A percentile compares a stretch with the other conserved stretches of the same genome.
Evolutionary conservation across 1,284 basidiomycete species (phyloP).

Genomic region (Schizophyllum amplum): DNA sequence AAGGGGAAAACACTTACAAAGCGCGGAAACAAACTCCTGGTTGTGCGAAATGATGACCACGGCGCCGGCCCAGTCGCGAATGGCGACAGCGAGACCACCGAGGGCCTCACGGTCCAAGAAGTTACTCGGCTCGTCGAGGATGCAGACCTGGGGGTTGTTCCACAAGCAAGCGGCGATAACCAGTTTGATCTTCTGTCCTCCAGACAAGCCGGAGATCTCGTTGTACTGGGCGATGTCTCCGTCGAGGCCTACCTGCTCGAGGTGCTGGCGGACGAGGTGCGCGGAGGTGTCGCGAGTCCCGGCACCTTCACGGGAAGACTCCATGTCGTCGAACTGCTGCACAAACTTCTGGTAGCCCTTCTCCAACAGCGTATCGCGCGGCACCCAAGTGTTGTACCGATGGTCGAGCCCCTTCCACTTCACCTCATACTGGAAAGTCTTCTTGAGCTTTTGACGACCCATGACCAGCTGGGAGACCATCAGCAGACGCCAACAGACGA

Average conservation of each 20-base stretch:
- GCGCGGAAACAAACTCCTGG: constrained; percentile 81
- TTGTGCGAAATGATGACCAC: constrained; percentile 98
- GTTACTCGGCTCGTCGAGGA: constrained; percentile 95
- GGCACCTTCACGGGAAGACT: constrained; percentile 90
- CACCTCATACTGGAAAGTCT: constrained; percentile 91
- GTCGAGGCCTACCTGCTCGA: constrained; percentile 93
- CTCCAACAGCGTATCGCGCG: constrained; percentile 81
- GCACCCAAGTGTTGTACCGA: constrained; percentile 90
- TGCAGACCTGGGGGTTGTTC: constrained; percentile 87
- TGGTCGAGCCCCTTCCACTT: constrained; percentile 96
- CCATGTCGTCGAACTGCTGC: constrained; percentile 95
- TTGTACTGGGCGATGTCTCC: constrained; percentile 98
- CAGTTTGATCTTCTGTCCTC: constrained; percentile 97
- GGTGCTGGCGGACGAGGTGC: constrained; percentile 77
- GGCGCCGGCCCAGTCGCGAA: constrained; percentile 94
- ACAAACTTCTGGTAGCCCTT: constrained; percentile 92
- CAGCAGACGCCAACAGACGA: background rate
- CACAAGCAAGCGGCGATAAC: constrained; percentile 93
- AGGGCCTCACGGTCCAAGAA: constrained; percentile 89
- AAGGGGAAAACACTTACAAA: constrained; percentile 50
- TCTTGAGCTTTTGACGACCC: constrained; percentile 97
- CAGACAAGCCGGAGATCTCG: constrained; percentile 86
- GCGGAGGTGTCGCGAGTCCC: constrained; percentile 80
- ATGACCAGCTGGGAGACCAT: constrained; percentile 60
- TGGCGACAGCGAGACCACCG: constrained; percentile 92